Base-by-base conservation (phyloP, 495 filamentous ascomycete genomes). In the Talaromyces nanjingensis region DNA sequence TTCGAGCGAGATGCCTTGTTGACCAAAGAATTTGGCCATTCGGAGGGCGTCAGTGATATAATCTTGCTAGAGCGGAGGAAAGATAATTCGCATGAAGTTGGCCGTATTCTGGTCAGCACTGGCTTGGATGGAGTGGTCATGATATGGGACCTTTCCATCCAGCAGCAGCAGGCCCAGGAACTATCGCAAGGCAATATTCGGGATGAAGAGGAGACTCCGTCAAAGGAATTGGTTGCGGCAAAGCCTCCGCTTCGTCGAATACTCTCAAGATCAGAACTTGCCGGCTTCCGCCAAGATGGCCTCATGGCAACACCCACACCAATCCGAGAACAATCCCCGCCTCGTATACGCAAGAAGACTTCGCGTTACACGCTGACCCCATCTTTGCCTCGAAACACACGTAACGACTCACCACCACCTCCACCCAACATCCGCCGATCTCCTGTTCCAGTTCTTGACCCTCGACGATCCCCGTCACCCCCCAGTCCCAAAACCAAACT, bases 21-120 rank as follows among this genome's bases (percentile, higher is more conserved):
- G 60, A 88, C 90, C 27, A 87, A 90, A 42, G 94, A 96, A 73
- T 96, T 91, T 82, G 96, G 94, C 14, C 94, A 98, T 70, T 96
- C 91, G 0, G 92, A 96, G 70, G 89, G 91, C 49, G 87, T 98
- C 49, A 94, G 91, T 49, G 92, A 89, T 70, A 82, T 93, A 42
- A 79, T 86, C n/a, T 72, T 97, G 12, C 67, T 96, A 4, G 88
- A 91, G 65, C 68, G 66, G 29, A 25, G 60, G 24, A 65, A 67
- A 12, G 74, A 81, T 1, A 76, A 84, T 8, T 70, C 74, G 4
- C 77, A 75, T 39, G 49, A 68, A 18, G 61, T 69, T 45, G 73
- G 76, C 58, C 76, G 82, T 27, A 86, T 76, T 56, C 71, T 93
- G 53, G 81, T 94, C 45, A 92, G 87, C 65, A 88, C 89, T 31